A percentile compares a stretch with the other conserved stretches of the same genome.
Evolutionary conservation across 2,329 filamentous ascomycete genomes (phyloP).

Genomic region (Myriangium duriaei): DNA sequence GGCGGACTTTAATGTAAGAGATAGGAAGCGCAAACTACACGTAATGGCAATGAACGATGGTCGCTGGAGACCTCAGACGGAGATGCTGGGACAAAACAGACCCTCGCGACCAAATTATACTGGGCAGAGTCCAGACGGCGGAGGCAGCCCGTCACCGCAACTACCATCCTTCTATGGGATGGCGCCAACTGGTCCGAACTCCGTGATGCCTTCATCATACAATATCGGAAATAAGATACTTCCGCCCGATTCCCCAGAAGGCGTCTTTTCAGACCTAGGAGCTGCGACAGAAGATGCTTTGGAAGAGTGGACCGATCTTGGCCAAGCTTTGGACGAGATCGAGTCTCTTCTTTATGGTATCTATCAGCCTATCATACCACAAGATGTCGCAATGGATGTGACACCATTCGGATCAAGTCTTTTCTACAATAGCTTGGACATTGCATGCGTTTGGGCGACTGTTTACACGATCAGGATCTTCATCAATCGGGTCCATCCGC

Average conservation of each 20-base stretch:
- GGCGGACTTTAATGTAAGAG: constrained; percentile 63
- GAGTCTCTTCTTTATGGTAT: constrained; percentile 54
- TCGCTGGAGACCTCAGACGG: constrained; percentile 37
- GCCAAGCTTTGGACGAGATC: constrained; percentile 56
- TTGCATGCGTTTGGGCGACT: constrained; percentile 77
- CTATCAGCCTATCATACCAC: constrained; percentile 62
- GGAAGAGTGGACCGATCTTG: constrained; percentile 67
- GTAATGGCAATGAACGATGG: constrained; percentile 48
- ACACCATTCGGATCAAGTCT: constrained; percentile 74
- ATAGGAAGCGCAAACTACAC: constrained; percentile 65
- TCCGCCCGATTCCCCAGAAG: constrained; percentile 13
- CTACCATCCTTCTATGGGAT: constrained; percentile 42
- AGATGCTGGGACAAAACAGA: neutral
- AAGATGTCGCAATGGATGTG: constrained; percentile 46
- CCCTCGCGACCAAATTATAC: neutral
- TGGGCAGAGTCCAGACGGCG: neutral
- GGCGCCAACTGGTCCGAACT: constrained; percentile 28
- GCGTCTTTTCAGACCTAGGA: constrained; percentile 39
- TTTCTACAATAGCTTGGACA: constrained; percentile 75
- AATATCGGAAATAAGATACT: constrained; percentile 1
- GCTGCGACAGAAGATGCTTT: constrained; percentile 56
- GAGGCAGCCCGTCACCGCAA: constrained; percentile 13
- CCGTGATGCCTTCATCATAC: constrained; percentile 32
- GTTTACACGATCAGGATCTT: constrained; percentile 77
- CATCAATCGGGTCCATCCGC: constrained; percentile 69